These are phyloP conservation scores for Tilletia caries DNA, from an alignment of 1,284 basidiomycete genomes.

Conservation along the genomic window DNA sequence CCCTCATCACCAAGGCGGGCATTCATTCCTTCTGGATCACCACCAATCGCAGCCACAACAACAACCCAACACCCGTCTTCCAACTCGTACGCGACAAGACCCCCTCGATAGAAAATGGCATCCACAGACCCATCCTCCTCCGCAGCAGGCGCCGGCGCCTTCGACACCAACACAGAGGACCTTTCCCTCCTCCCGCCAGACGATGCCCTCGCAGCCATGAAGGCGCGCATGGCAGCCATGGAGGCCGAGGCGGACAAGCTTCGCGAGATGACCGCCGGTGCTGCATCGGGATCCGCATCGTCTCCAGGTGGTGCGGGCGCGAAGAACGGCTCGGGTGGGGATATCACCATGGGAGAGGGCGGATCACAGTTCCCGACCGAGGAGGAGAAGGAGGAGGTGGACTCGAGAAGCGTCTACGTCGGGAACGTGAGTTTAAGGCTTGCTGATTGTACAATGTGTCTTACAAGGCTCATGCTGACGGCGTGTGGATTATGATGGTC, in stretches of 20 bases:
- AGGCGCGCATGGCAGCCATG: slow-evolving; percentile 74
- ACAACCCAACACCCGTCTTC: background rate
- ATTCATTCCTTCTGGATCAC: no score
- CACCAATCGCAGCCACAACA: background rate
- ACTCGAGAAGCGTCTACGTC: slow-evolving; percentile 86
- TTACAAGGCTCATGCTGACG: background rate
- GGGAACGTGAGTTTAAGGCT: slow-evolving; percentile 73
- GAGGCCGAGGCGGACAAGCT: slow-evolving; percentile 83
- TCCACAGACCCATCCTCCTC: background rate
- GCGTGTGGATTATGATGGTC: no score
- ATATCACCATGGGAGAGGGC: slow-evolving; percentile 65
- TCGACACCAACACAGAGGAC: background rate
- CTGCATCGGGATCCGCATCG: slow-evolving; percentile 51
- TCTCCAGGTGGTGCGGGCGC: slow-evolving; percentile 43
- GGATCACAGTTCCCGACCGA: slow-evolving; percentile 44
- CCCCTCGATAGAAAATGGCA: background rate
- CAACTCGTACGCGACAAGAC: background rate
- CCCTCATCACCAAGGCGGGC: no score
- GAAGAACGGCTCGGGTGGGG: slow-evolving; percentile 57
- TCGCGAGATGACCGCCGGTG: slow-evolving; percentile 64
- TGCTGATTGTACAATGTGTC: no score
- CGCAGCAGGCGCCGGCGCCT: background rate
- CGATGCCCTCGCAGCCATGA: slow-evolving; percentile 67
- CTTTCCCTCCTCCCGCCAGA: slow-evolving; percentile 21
- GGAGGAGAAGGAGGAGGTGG: slow-evolving; percentile 64